phyloP scores from a whole-genome alignment of 1,284 basidiomycete genomes.

The Vanrija humicola region DNA sequence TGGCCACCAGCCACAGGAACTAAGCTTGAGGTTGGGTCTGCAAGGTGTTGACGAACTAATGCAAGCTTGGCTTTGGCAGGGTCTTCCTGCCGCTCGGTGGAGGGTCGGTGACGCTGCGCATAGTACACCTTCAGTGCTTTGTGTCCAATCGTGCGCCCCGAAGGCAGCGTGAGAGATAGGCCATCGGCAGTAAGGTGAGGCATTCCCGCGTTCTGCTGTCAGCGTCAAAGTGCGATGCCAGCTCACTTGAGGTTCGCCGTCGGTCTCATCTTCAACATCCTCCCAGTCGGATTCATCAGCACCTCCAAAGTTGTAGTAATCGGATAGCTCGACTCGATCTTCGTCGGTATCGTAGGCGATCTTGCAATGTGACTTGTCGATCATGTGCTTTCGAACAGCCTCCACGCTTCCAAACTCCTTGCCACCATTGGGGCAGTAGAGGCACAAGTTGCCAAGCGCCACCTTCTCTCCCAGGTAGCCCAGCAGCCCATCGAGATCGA shows the following conservation, averaged over 20 bases:
- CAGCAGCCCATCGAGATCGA: conserved; percentile 77
- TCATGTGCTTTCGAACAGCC: conserved; percentile 88
- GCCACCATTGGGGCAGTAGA: conserved; percentile 76
- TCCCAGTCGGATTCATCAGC: conserved; percentile 54
- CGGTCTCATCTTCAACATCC: conserved; percentile 43
- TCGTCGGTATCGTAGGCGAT: conserved; percentile 79
- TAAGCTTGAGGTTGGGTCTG: conserved; percentile 74
- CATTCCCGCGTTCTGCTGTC: neutral
- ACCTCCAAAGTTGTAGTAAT: conserved; percentile 86
- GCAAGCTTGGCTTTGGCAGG: conserved; percentile 51
- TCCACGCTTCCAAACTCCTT: conserved; percentile 74
- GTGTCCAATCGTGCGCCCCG: conserved; percentile 88
- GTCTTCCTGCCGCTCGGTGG: conserved; percentile 52
- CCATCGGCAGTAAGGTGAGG: conserved; percentile 51
- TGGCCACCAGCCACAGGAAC: conserved; percentile 80
- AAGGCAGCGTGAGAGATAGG: conserved; percentile 90
- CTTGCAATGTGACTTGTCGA: conserved; percentile 93
- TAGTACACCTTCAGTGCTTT: conserved; percentile 84
- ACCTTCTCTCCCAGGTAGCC: conserved; percentile 90
- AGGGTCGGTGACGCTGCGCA: conserved; percentile 65
- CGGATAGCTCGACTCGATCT: conserved; percentile 82
- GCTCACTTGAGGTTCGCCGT: conserved; percentile 36
- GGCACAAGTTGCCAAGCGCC: conserved; percentile 84
- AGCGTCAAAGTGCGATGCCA: neutral
- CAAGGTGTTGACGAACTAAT: conserved; percentile 66